Conservation (phyloP, 495 filamentous ascomycete genomes). For the Sordaria brevicollis region DNA sequence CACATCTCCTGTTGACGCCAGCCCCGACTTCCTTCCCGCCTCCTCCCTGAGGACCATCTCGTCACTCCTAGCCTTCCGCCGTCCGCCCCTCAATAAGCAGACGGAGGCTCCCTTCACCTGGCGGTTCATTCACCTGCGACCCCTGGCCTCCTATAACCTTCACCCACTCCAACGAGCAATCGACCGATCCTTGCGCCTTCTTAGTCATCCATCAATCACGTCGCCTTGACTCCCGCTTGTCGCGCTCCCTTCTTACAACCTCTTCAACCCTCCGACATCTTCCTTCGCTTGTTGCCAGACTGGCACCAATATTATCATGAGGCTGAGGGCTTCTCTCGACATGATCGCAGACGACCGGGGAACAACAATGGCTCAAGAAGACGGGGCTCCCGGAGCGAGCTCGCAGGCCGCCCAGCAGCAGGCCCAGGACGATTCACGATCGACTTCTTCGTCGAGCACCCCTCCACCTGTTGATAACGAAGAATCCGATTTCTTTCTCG, state of each 20-base stretch:
- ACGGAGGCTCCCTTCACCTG: background rate
- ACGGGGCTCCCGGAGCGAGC: constrained; percentile 5
- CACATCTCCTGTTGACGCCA: background rate
- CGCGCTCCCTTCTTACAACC: background rate
- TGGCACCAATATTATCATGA: constrained; percentile 9
- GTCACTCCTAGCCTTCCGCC: background rate
- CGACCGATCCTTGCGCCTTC: background rate
- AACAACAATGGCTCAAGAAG: background rate
- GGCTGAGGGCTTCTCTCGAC: constrained; percentile 31
- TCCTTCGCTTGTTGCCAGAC: background rate
- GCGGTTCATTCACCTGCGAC: background rate
- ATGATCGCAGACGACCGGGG: constrained; percentile 28
- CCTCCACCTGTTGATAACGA: constrained; percentile 69
- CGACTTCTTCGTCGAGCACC: constrained; percentile 72
- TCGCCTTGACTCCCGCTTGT: background rate
- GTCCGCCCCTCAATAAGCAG: background rate
- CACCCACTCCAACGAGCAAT: background rate
- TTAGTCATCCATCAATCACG: background rate
- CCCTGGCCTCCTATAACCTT: background rate
- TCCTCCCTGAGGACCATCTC: background rate
- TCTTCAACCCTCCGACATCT: background rate
- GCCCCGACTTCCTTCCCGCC: background rate
- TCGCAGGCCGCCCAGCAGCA: constrained; percentile 1
- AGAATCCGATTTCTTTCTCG: constrained; percentile 85
- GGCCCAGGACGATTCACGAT: constrained; percentile 23